Evolutionary conservation across 2,329 filamentous ascomycete genomes (phyloP), one percentile per base, ranked within the genome.

Genomic region (Monilinia vaccinii-corymbosi): DNA sequence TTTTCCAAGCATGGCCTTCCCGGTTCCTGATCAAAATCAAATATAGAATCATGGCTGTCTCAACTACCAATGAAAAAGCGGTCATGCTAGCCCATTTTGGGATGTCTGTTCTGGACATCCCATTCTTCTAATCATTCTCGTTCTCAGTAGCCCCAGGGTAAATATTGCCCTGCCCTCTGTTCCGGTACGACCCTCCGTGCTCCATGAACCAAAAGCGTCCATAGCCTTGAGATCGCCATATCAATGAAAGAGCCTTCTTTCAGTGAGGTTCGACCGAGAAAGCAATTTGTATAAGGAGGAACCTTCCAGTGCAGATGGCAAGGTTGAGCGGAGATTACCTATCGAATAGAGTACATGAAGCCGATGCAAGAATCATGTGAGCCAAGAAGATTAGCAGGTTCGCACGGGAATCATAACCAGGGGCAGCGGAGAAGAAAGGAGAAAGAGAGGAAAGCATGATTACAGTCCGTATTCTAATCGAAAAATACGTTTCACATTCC

Each of bases 221-320:
- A 31, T 36, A 44, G n/a, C 16, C 25, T 25, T 25, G 34, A 13
- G 47, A 52, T 58, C 56, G 47, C 36, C 47, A 58, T 58, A n/a
- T 51, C 46, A 23, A 32, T 44, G 23, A 51, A 23, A 58, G 56
- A 44, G 46, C 25, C n/a, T 40, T 59, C 47, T 36, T 53, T 34
- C 47, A 28, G 47, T 31, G 46, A 42, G 56, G 31, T 45, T 56
- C 44, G 46, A 52, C 23, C 28, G 40, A 34, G 32, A 57, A 47
- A 36, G 56, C 49, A 58, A 52, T 58, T 58, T 58, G 47, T 23
- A 53, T 58, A 58, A 36, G 48, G 56, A 59, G 56, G 56, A 59
- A 59, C 56, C 38, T 44, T 28, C 38, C 56, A 38, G 44, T 53
- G 28, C 48, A 59, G 56, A 31, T 32, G 36, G 47, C 56, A 53